phyloP scores from a whole-genome alignment of 768 basidiomycete genomes.

The Russula brevipes region DNA sequence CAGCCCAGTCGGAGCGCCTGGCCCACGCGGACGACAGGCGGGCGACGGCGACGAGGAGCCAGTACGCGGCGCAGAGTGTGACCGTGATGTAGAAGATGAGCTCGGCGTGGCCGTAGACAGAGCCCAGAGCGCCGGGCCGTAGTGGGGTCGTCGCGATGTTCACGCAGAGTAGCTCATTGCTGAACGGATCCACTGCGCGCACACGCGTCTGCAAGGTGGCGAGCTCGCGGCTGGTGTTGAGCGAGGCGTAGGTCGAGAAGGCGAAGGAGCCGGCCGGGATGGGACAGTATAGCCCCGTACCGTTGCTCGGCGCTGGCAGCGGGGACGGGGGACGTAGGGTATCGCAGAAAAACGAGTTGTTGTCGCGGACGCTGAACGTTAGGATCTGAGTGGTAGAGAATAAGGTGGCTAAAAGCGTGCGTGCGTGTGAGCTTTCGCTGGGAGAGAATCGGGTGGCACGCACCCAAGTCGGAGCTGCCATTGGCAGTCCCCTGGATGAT shows the following conservation, averaged over 20 bases:
- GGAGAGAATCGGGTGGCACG: conserved; percentile 27
- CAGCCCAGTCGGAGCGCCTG: conserved; percentile 56
- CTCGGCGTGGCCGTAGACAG: conserved; percentile 60
- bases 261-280: conserved; percentile 74
- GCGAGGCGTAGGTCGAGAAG: conserved; percentile 68
- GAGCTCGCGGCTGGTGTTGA: conserved; percentile 60
- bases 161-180: conserved; percentile 77
- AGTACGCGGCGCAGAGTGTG: conserved; percentile 71
- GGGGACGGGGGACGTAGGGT: conserved; percentile 76
- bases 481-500: conserved; percentile 57
- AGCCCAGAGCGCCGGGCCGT: conserved; percentile 46
- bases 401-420: conserved; percentile 58
- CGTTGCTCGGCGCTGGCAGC: conserved; percentile 40
- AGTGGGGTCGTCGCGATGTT: conserved; percentile 76
- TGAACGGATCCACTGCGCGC: conserved; percentile 83
- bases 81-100: conserved; percentile 73
- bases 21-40: conserved; percentile 83
- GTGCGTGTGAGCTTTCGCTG: conserved; percentile 16
- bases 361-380: conserved; percentile 67
- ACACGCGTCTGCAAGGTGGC: conserved; percentile 82
- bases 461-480: conserved; percentile 61
- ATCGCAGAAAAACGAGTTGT: conserved; percentile 70
- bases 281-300: conserved; percentile 60
- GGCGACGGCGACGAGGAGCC: conserved; percentile 74
- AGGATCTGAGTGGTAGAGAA: conserved; percentile 82